Conservation (phyloP, 1,139 yeast species). For the Hansenula sp. region DNA sequence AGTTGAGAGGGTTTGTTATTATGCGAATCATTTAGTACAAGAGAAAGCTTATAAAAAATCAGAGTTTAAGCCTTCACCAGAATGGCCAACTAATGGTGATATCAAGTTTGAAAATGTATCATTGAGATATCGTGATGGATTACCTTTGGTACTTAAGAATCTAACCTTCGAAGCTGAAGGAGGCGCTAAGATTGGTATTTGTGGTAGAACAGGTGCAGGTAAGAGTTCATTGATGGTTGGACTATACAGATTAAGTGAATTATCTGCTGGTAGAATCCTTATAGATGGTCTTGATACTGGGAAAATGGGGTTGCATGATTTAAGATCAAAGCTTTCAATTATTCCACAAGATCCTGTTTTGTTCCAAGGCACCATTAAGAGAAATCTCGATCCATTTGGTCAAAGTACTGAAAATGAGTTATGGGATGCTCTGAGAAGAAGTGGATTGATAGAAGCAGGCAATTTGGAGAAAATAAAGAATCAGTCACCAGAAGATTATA, state of each 20-base stretch:
- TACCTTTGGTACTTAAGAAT: constrained; percentile 67
- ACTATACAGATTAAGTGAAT: constrained; percentile 43
- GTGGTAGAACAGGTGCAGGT: constrained; percentile 63
- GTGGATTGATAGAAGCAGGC: constrained; percentile 49
- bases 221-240: constrained; percentile 54
- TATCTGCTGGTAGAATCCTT: constrained; percentile 34
- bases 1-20: constrained; percentile 73
- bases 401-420: constrained; percentile 34
- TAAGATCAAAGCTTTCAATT: constrained; percentile 44
- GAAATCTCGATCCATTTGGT: constrained; percentile 49
- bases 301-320: constrained; percentile 37
- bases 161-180: constrained; percentile 30
- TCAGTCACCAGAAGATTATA: constrained; percentile 27
- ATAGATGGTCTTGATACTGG: constrained; percentile 47
- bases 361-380: constrained; percentile 45
- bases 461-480: constrained; percentile 24
- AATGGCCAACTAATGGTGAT: constrained; percentile 59
- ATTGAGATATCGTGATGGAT: constrained; percentile 68
- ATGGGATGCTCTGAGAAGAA: constrained; percentile 51
- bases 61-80: constrained; percentile 48
- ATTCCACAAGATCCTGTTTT: constrained; percentile 60
- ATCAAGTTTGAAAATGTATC: constrained; percentile 54
- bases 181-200: constrained; percentile 47
- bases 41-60: constrained; percentile 54
- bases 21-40: constrained; percentile 63